phyloP scores from a whole-genome alignment of 345 rosid species.

The Viola odorata region DNA sequence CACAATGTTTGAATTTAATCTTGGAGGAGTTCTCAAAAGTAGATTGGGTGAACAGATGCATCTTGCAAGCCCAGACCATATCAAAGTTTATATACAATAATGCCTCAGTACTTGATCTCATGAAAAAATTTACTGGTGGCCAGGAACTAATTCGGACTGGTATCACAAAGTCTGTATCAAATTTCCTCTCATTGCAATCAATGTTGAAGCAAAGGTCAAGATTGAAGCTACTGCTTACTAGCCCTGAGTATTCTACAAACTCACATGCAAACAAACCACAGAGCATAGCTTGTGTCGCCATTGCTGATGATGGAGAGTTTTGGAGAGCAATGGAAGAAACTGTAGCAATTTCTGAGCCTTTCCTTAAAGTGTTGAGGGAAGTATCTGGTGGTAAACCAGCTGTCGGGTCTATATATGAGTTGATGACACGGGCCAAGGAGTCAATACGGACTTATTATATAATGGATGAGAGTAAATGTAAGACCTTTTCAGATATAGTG shows the following conservation, averaged over 20 bases:
- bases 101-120: slow-evolving; percentile 56
- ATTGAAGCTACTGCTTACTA: slow-evolving; percentile 67
- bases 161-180: slow-evolving; percentile 63
- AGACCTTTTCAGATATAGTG: slow-evolving; percentile 65
- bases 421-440: slow-evolving; percentile 81
- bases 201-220: slow-evolving; percentile 67
- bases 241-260: slow-evolving; percentile 56
- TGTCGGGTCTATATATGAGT: slow-evolving; percentile 71
- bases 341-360: slow-evolving; percentile 86
- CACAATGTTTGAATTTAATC: slow-evolving; percentile 71
- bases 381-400: slow-evolving; percentile 76
- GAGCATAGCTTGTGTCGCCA: slow-evolving; percentile 44
- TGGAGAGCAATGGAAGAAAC: slow-evolving; percentile 83
- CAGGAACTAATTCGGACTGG: slow-evolving; percentile 71
- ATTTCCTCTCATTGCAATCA: slow-evolving; percentile 63
- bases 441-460: slow-evolving; percentile 78
- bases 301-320: slow-evolving; percentile 65
- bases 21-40: slow-evolving; percentile 84
- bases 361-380: slow-evolving; percentile 74
- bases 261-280: slow-evolving; percentile 57
- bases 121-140: slow-evolving; percentile 69
- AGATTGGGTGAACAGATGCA: slow-evolving; percentile 81
- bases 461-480: slow-evolving; percentile 83
- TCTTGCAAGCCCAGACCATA: slow-evolving; percentile 62
- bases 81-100: slow-evolving; percentile 69